A percentile compares a stretch with the other conserved stretches of the same genome.
These are phyloP conservation scores for Wallacemonas sp. DNA, from an alignment of 208 protist genomes.

Conservation along the genomic window DNA sequence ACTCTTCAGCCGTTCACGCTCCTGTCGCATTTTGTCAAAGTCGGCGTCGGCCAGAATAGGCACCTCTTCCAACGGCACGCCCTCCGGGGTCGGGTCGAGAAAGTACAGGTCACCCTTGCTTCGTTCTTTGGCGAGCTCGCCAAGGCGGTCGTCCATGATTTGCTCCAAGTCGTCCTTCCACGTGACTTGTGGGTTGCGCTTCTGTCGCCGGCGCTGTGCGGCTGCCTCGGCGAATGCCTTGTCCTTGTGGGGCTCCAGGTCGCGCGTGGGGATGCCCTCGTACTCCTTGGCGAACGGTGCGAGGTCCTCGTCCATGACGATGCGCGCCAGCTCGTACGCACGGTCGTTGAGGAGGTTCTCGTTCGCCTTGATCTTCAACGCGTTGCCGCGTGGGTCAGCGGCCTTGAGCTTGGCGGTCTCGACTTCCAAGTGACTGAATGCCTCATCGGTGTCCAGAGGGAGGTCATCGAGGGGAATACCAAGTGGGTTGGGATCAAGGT, in stretches of 20 bases:
- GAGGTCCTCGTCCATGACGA: slow-evolving; percentile 60
- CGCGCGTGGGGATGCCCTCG: slow-evolving; percentile 47
- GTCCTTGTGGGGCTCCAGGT: slow-evolving; percentile 59
- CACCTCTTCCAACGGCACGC: slow-evolving; percentile 41
- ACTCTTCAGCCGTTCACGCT: slow-evolving; percentile 46
- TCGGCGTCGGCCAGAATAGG: slow-evolving; percentile 29
- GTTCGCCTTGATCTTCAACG: slow-evolving; percentile 29
- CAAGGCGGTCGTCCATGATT: slow-evolving; percentile 61
- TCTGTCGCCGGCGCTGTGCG: slow-evolving; percentile 36
- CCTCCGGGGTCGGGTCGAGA: slow-evolving; percentile 46
- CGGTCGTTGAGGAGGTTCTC: slow-evolving; percentile 61
- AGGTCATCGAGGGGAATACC: slow-evolving; percentile 62
- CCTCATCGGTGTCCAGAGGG: slow-evolving; percentile 45
- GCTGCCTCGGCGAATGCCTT: slow-evolving; percentile 57
- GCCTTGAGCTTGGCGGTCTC: slow-evolving; percentile 47
- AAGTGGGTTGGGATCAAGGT: slow-evolving; percentile 44
- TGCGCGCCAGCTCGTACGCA: slow-evolving; percentile 48
- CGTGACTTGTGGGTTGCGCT: slow-evolving; percentile 22
- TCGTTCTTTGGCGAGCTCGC: slow-evolving; percentile 57
- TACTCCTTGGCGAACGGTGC: slow-evolving; percentile 42
- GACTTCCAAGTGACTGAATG: slow-evolving; percentile 58
- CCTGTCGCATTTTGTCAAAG: slow-evolving; percentile 43
- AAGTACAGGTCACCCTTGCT: slow-evolving; percentile 81
- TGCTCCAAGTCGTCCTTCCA: slow-evolving; percentile 50
- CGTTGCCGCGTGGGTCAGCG: slow-evolving; percentile 30